Conservation (phyloP, 495 filamentous ascomycete species). For the Aspergillus homomorphus region DNA sequence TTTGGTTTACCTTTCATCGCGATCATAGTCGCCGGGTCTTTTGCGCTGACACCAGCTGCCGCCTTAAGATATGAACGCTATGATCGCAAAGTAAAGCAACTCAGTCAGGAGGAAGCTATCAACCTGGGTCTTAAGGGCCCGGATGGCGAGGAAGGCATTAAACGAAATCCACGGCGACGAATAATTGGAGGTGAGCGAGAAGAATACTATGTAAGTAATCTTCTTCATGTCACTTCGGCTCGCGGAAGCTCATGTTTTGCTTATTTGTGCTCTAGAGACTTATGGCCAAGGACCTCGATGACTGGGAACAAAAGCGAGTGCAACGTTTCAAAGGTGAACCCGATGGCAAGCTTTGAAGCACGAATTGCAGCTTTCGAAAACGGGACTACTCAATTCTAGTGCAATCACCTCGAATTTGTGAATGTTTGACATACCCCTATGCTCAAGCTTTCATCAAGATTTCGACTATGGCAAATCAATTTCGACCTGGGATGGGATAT, state of each 20-base stretch:
- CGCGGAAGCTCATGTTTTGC: background rate
- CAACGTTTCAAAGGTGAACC: conserved; percentile 82
- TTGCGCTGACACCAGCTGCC: conserved; percentile 89
- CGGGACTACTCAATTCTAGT: background rate
- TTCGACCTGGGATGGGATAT: background rate
- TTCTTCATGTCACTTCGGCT: background rate
- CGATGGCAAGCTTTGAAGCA: conserved; percentile 72
- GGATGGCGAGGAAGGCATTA: conserved; percentile 46
- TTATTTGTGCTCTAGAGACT: conserved; percentile 57
- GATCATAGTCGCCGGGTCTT: conserved; percentile 91
- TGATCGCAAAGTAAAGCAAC: conserved; percentile 77
- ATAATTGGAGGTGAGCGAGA: conserved; percentile 65
- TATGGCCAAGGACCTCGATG: conserved; percentile 85
- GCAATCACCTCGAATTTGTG: background rate
- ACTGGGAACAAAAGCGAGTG: conserved; percentile 95
- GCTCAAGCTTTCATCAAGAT: background rate
- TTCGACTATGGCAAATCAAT: background rate
- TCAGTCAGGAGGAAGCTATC: conserved; percentile 72
- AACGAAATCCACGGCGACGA: conserved; percentile 43
- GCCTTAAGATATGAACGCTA: conserved; percentile 90
- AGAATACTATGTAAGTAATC: conserved; percentile 83
- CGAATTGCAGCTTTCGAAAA: background rate
- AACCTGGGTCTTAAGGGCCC: conserved; percentile 65
- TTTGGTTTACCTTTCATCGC: conserved; percentile 95
- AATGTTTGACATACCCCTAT: background rate